A percentile compares a stretch with the other conserved stretches of the same genome.
phyloP scores from a whole-genome alignment of 495 filamentous ascomycete genomes.

The Parachaetomium inaequale region DNA sequence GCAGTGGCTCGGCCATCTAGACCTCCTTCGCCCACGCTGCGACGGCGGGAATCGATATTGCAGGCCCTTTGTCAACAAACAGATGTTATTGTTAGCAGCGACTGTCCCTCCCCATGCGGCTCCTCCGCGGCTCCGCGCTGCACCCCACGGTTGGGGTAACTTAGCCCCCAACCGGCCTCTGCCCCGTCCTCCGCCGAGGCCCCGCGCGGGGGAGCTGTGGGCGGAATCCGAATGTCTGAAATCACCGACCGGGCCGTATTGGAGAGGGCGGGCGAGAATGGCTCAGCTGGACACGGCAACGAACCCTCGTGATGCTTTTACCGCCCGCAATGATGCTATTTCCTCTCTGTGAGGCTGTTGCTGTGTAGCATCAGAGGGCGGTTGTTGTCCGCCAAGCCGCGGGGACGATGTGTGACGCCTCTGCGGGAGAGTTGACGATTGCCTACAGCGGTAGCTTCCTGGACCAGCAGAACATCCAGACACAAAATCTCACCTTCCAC shows the following conservation, averaged over 20 bases:
- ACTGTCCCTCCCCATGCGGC: neutral
- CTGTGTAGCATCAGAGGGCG: conserved; percentile 5
- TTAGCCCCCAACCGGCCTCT: neutral
- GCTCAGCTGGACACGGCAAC: neutral
- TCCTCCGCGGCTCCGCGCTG: neutral
- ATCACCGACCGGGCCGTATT: no score
- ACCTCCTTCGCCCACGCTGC: conserved; percentile 10
- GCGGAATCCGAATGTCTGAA: no score
- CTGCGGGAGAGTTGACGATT: conserved; percentile 2
- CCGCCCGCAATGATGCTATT: neutral
- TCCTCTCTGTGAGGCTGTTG: neutral
- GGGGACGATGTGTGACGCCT: neutral
- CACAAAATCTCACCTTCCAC: neutral
- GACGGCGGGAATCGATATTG: conserved; percentile 9
- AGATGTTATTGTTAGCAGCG: neutral
- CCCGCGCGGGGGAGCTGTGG: neutral
- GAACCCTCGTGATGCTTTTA: neutral
- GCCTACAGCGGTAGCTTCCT: conserved; percentile 12
- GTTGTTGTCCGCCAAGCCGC: neutral
- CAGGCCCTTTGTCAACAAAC: neutral
- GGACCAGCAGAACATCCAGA: neutral
- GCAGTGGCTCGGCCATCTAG: conserved; percentile 14
- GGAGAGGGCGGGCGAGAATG: neutral
- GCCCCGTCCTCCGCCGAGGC: neutral
- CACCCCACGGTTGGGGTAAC: neutral